Evolutionary conservation across 2,329 filamentous ascomycete species (phyloP).

Genomic region (Colletotrichum navitas): DNA sequence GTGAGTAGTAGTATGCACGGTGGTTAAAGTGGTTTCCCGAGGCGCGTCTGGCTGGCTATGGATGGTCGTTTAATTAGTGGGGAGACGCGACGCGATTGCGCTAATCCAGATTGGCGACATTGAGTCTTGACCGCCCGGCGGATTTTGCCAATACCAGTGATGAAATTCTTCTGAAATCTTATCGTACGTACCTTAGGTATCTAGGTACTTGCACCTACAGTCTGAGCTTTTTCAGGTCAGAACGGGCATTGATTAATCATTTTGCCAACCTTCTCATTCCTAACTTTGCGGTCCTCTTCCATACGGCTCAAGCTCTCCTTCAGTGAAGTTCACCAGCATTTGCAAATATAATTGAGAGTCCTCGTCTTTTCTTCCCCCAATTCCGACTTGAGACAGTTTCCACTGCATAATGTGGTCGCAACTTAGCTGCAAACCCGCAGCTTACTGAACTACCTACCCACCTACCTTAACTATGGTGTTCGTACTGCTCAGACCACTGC

Average conservation of each 20-base stretch:
- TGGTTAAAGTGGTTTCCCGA: constrained; percentile 32
- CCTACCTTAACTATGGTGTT: no score
- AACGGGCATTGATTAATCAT: neutral
- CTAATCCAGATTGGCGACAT: constrained; percentile 8
- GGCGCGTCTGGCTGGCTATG: constrained; percentile 33
- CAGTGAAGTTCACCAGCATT: neutral
- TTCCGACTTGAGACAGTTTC: neutral
- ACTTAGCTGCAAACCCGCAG: neutral
- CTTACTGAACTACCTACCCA: neutral
- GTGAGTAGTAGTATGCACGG: neutral
- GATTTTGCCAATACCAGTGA: neutral
- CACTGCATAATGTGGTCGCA: neutral
- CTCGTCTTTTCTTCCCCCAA: neutral
- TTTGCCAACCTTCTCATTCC: neutral
- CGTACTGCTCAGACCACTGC: constrained; percentile 12
- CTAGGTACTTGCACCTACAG: no score
- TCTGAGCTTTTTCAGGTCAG: neutral
- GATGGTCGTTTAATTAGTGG: constrained; percentile 26
- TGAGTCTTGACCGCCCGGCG: constrained; percentile 4
- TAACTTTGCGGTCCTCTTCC: neutral
- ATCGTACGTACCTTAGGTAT: neutral
- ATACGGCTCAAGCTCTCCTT: neutral
- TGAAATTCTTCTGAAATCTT: neutral
- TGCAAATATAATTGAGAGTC: neutral
- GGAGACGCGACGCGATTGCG: constrained; percentile 40